Percentiles rank a stretch among this genome's conserved stretches.
Conservation (phyloP, 2,329 filamentous ascomycete species). For the Didymella arachidicola region DNA sequence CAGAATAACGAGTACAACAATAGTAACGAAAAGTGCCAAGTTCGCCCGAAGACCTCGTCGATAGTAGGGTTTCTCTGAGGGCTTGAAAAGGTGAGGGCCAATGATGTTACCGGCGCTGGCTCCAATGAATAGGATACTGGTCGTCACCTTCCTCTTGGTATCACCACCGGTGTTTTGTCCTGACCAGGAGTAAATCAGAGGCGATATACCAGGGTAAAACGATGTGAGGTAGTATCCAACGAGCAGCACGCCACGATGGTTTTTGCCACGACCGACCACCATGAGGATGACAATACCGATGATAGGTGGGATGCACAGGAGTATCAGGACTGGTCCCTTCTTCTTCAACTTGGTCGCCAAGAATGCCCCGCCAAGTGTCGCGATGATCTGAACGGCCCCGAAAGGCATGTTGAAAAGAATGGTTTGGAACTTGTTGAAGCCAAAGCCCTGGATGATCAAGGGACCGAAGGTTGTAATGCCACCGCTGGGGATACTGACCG, state of each 20-base stretch:
- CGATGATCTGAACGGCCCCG: slow-evolving; percentile 66
- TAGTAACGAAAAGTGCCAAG: slow-evolving; percentile 66
- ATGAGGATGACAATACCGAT: slow-evolving; percentile 64
- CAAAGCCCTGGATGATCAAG: slow-evolving; percentile 66
- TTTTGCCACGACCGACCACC: slow-evolving; percentile 55
- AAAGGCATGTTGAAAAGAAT: slow-evolving; percentile 70
- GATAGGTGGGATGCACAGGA: slow-evolving; percentile 33
- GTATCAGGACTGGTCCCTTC: slow-evolving; percentile 60
- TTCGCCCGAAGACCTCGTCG: slow-evolving; percentile 66
- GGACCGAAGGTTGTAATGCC: slow-evolving; percentile 67
- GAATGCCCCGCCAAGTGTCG: slow-evolving; percentile 66
- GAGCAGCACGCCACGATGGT: slow-evolving; percentile 61
- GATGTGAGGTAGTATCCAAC: slow-evolving; percentile 68
- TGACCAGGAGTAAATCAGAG: slow-evolving; percentile 68
- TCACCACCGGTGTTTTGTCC: slow-evolving; percentile 72
- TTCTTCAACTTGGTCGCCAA: slow-evolving; percentile 62
- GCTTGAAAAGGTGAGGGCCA: slow-evolving; percentile 70
- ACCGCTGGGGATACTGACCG: slow-evolving; percentile 60
- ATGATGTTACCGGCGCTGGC: slow-evolving; percentile 72
- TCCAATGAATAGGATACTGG: slow-evolving; percentile 70
- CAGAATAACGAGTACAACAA: slow-evolving; percentile 61
- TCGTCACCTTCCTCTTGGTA: slow-evolving; percentile 73
- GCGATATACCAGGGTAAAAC: slow-evolving; percentile 67
- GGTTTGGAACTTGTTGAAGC: slow-evolving; percentile 63
- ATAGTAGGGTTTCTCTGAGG: slow-evolving; percentile 66